Evolutionary conservation across 2,329 filamentous ascomycete genomes (phyloP), one percentile per base, ranked within the genome.

Genomic region (Colletotrichum spinosum): DNA sequence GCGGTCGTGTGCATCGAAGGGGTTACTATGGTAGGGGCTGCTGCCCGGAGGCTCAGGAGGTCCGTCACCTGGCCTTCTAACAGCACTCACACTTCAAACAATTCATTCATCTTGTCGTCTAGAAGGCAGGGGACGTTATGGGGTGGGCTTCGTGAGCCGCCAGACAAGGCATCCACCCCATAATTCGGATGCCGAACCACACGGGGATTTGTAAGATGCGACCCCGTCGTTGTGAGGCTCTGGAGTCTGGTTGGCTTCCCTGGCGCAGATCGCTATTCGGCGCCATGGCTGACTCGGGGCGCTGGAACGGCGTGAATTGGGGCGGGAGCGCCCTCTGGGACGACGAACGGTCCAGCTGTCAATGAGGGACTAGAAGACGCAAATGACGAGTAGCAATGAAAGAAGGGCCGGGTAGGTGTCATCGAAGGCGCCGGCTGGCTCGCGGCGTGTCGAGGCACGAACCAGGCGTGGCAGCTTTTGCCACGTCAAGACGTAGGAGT

Each of bases 211-310:
- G 56, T 55, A 51, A 65, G 61, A 60, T 60, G 61, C 44, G 61
- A 46, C 61, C 34, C 55, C 56, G 34, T 45, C 38, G 52, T 49
- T n/a, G 39, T 52, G 55, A 35, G 57, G 51, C 61, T 54, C 45
- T n/a, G 45, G 4, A 39, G n/a, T 51, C 50, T 65, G 51, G 61
- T 61, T 61, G 57, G 57, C 51, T 61, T 65, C 61, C 61, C 61
- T 55, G 51, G 46, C 35, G 51, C 45, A 61, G 61, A 65, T 65
- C 61, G 51, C 45, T 51, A 65, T 65, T 63, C 54, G 60, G 39
- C 55, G 46, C 39, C 55, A 37, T 55, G 62, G 57, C 57, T 55
- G 57, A 44, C 35, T 61, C 35, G 34, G 39, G 34, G 39, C 17
- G 44, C 35, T 65, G 46, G 25, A 55, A 55, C 33, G 44, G 44